Evolutionary conservation across 2,329 filamentous ascomycete species (phyloP), one percentile per base, ranked within the genome.

Genomic region (Furcasterigmium sp.): DNA sequence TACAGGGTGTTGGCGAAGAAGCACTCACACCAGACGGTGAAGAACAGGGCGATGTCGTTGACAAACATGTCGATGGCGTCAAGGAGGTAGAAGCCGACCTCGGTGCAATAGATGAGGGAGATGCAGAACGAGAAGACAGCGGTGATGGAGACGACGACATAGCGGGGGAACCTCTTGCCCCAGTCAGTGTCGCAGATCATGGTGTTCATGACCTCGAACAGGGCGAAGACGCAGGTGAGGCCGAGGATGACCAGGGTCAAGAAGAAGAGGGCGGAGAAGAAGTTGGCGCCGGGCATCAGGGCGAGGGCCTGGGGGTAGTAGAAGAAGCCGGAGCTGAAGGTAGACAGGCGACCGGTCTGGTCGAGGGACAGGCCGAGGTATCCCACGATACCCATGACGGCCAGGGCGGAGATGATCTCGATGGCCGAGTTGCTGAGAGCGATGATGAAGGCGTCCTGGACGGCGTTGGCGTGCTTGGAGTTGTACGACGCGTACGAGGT

Each of bases 401-500:
- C 62, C 26, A 67, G 55, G 0, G 59, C 64, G 0, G 62, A 59
- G 1, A 73, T 58, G 36, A 74, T 71, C 48, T 79, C 75, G 11
- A 76, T 76, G 0, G 73, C 53, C 0, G 73, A 70, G 44, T 79
- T 78, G 43, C 68, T 71, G 9, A 68, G 53, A n/a, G 69, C 72
- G 14, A 79, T 76, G 8, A 78, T 65, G 8, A 78, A 55, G 0
- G 75, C 68, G 42, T 79, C 75, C 60, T 75, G 73, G 0, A 78
- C 75, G 0, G 65, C 71, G 36, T 78, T 77, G 28, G 73, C 70
- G 46, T 72, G 68, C 42, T 64, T 63, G 66, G 71, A 51, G 62
- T 78, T 78, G 56, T 77, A 79, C 0, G 71, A 76, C 1, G 75
- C 75, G 45, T 78, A 78, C 0, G 68, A 70, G 0, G 74, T 78